phyloP scores from a whole-genome alignment of 139 green algal genomes.

The Micromonas commoda region DNA sequence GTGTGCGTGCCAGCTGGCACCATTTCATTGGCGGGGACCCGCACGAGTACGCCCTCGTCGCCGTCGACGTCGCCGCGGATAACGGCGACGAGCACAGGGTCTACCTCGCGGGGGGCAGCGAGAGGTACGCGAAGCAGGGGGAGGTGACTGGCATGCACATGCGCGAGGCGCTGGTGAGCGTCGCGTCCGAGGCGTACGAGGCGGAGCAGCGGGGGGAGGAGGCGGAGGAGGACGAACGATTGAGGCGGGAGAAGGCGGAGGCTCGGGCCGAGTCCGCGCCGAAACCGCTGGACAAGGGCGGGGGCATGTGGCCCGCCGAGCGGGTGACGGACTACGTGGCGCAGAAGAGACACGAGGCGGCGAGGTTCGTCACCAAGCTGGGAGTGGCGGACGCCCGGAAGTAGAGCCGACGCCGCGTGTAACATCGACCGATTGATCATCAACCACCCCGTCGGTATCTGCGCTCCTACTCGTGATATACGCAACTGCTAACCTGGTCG shows the following conservation, averaged over 20 bases:
- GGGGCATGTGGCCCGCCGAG: not conserved
- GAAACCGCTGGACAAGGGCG: constrained; percentile 4
- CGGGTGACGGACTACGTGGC: not conserved
- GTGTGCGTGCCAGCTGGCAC: no score
- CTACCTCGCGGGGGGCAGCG: not conserved
- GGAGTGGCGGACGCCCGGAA: not conserved
- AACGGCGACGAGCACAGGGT: not conserved
- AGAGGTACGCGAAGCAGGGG: constrained; percentile 4
- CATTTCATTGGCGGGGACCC: no score
- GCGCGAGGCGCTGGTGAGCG: not conserved
- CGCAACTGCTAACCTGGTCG: not conserved
- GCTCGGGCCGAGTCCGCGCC: not conserved
- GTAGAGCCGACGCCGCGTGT: not conserved
- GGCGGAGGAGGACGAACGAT: not conserved
- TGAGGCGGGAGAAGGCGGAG: not conserved
- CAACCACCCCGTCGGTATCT: not conserved
- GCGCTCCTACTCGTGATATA: not conserved
- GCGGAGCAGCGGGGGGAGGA: not conserved
- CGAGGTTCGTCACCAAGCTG: not conserved
- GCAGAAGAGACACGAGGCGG: not conserved
- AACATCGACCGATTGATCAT: not conserved
- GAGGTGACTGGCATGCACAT: no score
- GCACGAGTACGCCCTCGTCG: not conserved
- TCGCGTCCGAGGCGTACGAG: not conserved
- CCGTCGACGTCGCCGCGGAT: not conserved